Evolutionary conservation across 2,329 filamentous ascomycete species (phyloP).

Genomic region (Scortechinia acanthostroma): DNA sequence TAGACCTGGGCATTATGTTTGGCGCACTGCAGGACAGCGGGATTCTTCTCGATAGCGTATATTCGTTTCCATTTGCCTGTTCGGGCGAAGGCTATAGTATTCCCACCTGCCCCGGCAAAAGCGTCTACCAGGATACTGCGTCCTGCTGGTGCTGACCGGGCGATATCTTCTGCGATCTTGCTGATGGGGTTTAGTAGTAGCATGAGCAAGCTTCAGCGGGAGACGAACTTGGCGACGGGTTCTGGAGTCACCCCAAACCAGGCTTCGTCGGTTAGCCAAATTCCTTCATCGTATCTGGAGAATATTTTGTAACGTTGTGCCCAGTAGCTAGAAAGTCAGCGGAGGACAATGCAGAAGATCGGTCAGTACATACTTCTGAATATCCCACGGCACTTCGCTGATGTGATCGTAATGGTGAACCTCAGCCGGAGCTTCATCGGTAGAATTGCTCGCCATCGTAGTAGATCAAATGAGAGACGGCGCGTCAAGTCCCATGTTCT

Average conservation of each 20-base stretch:
- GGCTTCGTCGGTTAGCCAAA: conserved; percentile 84
- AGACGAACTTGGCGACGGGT: conserved; percentile 70
- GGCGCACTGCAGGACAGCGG: conserved; percentile 75
- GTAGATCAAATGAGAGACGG: not conserved
- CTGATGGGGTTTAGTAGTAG: not conserved
- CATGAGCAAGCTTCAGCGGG: not conserved
- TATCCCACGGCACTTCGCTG: conserved; percentile 70
- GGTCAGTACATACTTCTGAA: conserved; percentile 65
- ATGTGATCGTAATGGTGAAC: conserved; percentile 70
- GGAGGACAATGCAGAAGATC: conserved; percentile 3
- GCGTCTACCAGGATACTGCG: conserved; percentile 69
- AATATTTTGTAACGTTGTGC: conserved; percentile 83
- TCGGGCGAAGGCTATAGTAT: conserved; percentile 86
- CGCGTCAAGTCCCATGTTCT: no score
- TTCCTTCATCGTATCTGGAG: conserved; percentile 75
- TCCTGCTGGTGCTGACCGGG: not conserved
- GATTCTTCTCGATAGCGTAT: conserved; percentile 82
- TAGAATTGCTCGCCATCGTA: not conserved
- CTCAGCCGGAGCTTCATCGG: conserved; percentile 28
- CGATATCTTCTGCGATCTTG: not conserved
- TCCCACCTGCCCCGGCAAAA: conserved; percentile 87
- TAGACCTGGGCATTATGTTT: conserved; percentile 87
- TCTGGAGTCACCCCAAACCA: conserved; percentile 98
- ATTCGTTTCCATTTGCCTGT: conserved; percentile 74
- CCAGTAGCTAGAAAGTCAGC: conserved; percentile 64